A percentile compares a stretch with the other conserved stretches of the same genome.
Evolutionary conservation across 2,329 filamentous ascomycete genomes (phyloP).

Genomic region (Sporothrix mexicana): DNA sequence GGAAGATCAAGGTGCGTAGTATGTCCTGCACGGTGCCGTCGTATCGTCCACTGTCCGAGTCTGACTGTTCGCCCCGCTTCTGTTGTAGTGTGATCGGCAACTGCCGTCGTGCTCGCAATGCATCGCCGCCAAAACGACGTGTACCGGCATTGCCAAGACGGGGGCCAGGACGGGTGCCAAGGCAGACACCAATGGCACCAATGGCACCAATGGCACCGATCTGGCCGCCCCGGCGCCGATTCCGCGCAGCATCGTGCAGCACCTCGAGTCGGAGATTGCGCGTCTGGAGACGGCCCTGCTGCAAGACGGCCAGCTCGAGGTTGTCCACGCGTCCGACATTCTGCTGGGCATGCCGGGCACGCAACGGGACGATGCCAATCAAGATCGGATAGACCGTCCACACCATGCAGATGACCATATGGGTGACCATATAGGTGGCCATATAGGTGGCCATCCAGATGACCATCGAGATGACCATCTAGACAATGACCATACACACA

Average conservation of each 20-base stretch:
- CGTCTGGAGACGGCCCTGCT: conserved; percentile 44
- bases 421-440: too few relatives aligned
- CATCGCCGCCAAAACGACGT: conserved; percentile 38
- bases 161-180: too few relatives aligned
- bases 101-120: conserved; percentile 44
- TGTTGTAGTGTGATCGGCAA: conserved; percentile 35
- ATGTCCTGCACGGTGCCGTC: too few relatives aligned
- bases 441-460: too few relatives aligned
- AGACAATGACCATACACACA: too few relatives aligned
- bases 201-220: conserved; percentile 36
- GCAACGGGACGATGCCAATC: neutral
- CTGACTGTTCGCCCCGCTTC: neutral
- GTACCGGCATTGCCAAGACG: conserved; percentile 41
- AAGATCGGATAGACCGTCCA: too few relatives aligned
- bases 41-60: neutral
- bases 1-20: conserved; percentile 38
- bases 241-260: conserved; percentile 45
- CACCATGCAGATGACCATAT: too few relatives aligned
- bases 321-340: conserved; percentile 36
- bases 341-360: conserved; percentile 34
- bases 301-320: conserved; percentile 39
- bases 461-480: too few relatives aligned
- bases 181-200: too few relatives aligned
- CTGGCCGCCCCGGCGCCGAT: conserved; percentile 27
- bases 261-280: conserved; percentile 45